Evolutionary conservation across 2,329 filamentous ascomycete species (phyloP).

Genomic region (Zasmidium cellare): DNA sequence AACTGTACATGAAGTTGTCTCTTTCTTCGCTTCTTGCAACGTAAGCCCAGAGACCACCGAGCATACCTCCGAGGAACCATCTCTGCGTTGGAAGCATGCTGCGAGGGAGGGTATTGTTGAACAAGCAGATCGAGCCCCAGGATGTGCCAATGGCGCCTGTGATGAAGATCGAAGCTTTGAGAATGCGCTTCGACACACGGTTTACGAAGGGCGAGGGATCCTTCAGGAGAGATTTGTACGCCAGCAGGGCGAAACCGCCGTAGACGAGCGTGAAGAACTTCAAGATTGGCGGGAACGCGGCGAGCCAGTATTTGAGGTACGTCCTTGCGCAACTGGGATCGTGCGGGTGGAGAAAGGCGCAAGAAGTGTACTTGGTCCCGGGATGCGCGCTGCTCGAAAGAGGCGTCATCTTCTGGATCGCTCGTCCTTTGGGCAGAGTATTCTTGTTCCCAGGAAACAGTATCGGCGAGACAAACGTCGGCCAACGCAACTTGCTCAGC

Average conservation of each 20-base stretch:
- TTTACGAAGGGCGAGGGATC: slow-evolving; percentile 69
- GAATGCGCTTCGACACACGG: slow-evolving; percentile 64
- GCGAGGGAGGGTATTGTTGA: slow-evolving; percentile 76
- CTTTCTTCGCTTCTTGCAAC: slow-evolving; percentile 66
- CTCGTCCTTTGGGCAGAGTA: slow-evolving; percentile 55
- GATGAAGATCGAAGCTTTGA: slow-evolving; percentile 74
- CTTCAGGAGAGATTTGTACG: slow-evolving; percentile 67
- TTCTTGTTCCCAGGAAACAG: slow-evolving; percentile 68
- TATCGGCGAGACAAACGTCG: slow-evolving; percentile 82
- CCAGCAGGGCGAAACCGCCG: slow-evolving; percentile 68
- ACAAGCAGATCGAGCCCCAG: slow-evolving; percentile 88
- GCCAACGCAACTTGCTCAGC: slow-evolving; percentile 82
- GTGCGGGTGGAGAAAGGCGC: slow-evolving; percentile 81
- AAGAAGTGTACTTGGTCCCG: slow-evolving; percentile 79
- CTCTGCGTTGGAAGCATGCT: slow-evolving; percentile 75
- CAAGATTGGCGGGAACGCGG: slow-evolving; percentile 74
- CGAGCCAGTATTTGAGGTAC: slow-evolving; percentile 83
- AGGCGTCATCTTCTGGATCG: slow-evolving; percentile 69
- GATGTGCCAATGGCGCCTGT: slow-evolving; percentile 81
- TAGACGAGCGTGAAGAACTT: slow-evolving; percentile 77
- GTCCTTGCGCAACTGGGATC: slow-evolving; percentile 87
- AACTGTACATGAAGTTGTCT: slow-evolving; percentile 74
- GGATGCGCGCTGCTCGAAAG: slow-evolving; percentile 85
- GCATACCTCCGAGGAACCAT: slow-evolving; percentile 84
- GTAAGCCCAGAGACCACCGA: slow-evolving; percentile 83